Evolutionary conservation across 2,329 filamentous ascomycete genomes (phyloP).

Genomic region (Lachnellula occidentalis): DNA sequence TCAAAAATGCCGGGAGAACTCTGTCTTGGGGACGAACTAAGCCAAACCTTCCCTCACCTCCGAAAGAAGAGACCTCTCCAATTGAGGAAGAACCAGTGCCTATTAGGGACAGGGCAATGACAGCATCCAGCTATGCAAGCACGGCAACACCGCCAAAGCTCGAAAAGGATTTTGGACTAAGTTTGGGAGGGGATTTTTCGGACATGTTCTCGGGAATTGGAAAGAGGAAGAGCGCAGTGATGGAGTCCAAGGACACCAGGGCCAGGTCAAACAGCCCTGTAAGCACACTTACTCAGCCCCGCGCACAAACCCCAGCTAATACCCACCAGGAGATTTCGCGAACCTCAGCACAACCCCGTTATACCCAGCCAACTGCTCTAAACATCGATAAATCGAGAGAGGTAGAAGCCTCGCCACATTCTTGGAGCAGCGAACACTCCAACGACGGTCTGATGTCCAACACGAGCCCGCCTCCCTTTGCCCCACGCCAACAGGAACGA

Average conservation of each 20-base stretch:
- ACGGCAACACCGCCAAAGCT: slow-evolving; percentile 30
- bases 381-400: slow-evolving; percentile 25
- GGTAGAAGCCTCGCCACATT: slow-evolving; percentile 27
- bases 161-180: slow-evolving; percentile 27
- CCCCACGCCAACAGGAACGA: slow-evolving; percentile 8
- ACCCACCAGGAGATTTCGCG: slow-evolving; percentile 17
- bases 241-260: slow-evolving; percentile 23
- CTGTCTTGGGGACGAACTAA: slow-evolving; percentile 32
- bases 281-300: slow-evolving; percentile 6
- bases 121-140: slow-evolving; percentile 31
- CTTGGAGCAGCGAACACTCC: slow-evolving; percentile 29
- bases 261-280: slow-evolving; percentile 26
- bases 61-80: slow-evolving; percentile 21
- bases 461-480: slow-evolving; percentile 21
- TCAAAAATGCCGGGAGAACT: slow-evolving; percentile 30
- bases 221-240: slow-evolving; percentile 26
- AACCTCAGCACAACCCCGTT: slow-evolving; percentile 16
- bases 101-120: slow-evolving; percentile 26
- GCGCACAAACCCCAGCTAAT: slow-evolving; percentile 6
- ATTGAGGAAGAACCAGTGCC: slow-evolving; percentile 17
- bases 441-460: slow-evolving; percentile 28
- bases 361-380: slow-evolving; percentile 25
- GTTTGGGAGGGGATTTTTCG: slow-evolving; percentile 31
- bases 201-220: slow-evolving; percentile 31
- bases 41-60: slow-evolving; percentile 16